Evolutionary conservation across 768 basidiomycete genomes (phyloP).

Genomic region (Leccinum fibrillosum): DNA sequence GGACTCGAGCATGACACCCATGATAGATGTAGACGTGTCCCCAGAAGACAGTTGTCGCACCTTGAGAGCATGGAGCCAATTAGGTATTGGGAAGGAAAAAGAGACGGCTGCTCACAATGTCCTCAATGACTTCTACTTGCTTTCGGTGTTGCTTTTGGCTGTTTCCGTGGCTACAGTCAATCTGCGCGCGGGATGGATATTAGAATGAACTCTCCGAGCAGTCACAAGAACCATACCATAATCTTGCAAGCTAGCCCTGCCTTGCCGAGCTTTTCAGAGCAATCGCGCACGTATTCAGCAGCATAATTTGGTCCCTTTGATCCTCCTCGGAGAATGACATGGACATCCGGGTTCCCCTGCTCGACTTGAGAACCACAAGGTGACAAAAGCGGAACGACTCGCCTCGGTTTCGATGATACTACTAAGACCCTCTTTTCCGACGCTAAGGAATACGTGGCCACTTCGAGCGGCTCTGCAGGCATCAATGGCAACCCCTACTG

Average conservation of each 20-base stretch:
- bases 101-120: constrained; percentile 61
- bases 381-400: constrained; percentile 10
- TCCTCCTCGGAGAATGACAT: constrained; percentile 93
- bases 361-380: constrained; percentile 4
- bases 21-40: constrained; percentile 70
- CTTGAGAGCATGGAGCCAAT: constrained; percentile 34
- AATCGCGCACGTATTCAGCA: constrained; percentile 74
- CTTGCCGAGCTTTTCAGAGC: constrained; percentile 71
- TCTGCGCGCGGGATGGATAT: constrained; percentile 41
- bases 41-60: constrained; percentile 68
- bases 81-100: constrained; percentile 7
- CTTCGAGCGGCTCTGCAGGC: constrained; percentile 89
- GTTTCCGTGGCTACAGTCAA: constrained; percentile 97
- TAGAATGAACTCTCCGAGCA: not conserved
- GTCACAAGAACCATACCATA: constrained; percentile 58
- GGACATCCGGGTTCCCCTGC: constrained; percentile 87
- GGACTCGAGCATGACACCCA: constrained; percentile 96
- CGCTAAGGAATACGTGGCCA: constrained; percentile 94
- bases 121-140: constrained; percentile 85
- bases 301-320: constrained; percentile 86
- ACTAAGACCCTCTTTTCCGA: constrained; percentile 94
- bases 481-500: constrained; percentile 87
- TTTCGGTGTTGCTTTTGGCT: constrained; percentile 87
- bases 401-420: constrained; percentile 95
- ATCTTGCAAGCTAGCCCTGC: constrained; percentile 75